Conservation (phyloP, 2,329 filamentous ascomycete species). For the Podosphaera fusca region DNA sequence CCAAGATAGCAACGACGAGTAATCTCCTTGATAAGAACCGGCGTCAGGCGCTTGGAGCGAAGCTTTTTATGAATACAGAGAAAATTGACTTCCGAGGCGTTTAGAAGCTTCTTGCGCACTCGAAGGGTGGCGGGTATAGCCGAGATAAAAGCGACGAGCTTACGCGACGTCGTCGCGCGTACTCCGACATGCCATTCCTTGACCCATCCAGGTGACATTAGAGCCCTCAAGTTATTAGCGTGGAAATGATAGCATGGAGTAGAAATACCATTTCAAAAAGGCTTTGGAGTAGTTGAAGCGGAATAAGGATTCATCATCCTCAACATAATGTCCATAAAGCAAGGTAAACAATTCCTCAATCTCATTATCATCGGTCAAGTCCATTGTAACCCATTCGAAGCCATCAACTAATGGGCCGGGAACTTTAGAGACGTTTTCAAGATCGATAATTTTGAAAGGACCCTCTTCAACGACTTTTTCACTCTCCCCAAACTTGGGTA, state of each 20-base stretch:
- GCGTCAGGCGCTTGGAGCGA: constrained; percentile 72
- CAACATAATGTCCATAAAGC: constrained; percentile 83
- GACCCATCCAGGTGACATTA: constrained; percentile 85
- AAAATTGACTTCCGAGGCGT: constrained; percentile 89
- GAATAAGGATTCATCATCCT: constrained; percentile 93
- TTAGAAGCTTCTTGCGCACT: constrained; percentile 52
- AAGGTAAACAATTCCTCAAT: constrained; percentile 82
- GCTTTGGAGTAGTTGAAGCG: constrained; percentile 84
- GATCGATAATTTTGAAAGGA: constrained; percentile 57
- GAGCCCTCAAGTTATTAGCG: constrained; percentile 35
- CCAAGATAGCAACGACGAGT: constrained; percentile 74
- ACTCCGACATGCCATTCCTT: constrained; percentile 92
- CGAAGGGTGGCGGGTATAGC: constrained; percentile 70
- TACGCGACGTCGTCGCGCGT: constrained; percentile 57
- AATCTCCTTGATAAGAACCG: constrained; percentile 92
- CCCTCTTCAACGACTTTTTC: constrained; percentile 43
- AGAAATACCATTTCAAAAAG: constrained; percentile 53
- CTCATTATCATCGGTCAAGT: constrained; percentile 54
- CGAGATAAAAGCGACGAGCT: constrained; percentile 87
- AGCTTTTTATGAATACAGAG: constrained; percentile 97
- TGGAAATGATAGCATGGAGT: neutral
- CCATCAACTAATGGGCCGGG: constrained; percentile 54
- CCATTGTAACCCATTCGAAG: constrained; percentile 87
- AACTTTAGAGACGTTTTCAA: constrained; percentile 57
- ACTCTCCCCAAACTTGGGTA: constrained; percentile 55